Conservation (phyloP, 208 protist genomes). For the Trypanosoma rangeli region DNA sequence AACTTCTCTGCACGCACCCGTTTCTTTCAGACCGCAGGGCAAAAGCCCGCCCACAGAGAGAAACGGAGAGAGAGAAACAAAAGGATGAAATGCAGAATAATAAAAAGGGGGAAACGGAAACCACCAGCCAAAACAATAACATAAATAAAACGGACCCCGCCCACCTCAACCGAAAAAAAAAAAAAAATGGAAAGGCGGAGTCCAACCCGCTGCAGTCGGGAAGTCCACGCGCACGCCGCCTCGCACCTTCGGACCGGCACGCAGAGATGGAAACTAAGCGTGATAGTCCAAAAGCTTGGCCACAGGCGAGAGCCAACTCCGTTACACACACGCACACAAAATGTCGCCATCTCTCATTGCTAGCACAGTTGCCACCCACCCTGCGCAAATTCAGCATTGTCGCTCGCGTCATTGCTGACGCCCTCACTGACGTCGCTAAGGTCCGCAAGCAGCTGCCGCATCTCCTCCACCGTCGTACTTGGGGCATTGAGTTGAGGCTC, state of each 20-base stretch:
- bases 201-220: no score
- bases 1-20: background rate
- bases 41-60: background rate
- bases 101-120: no score
- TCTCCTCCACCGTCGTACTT: constrained; percentile 47
- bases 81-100: background rate
- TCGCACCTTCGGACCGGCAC: no score
- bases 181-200: no score
- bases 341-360: background rate
- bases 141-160: no score
- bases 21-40: background rate
- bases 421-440: constrained; percentile 25
- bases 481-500: constrained; percentile 1
- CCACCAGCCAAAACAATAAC: no score
- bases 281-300: no score
- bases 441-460: constrained; percentile 52
- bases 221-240: no score
- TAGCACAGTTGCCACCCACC: constrained; percentile 8
- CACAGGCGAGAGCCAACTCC: background rate
- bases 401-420: constrained; percentile 9
- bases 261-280: no score
- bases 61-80: background rate
- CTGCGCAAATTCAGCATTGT: constrained; percentile 3
- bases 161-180: no score
- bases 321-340: constrained; percentile 15